Percentiles rank a stretch among this genome's conserved stretches.
phyloP scores from a whole-genome alignment of 768 basidiomycete genomes.

The Pulveroboletus sp. region DNA sequence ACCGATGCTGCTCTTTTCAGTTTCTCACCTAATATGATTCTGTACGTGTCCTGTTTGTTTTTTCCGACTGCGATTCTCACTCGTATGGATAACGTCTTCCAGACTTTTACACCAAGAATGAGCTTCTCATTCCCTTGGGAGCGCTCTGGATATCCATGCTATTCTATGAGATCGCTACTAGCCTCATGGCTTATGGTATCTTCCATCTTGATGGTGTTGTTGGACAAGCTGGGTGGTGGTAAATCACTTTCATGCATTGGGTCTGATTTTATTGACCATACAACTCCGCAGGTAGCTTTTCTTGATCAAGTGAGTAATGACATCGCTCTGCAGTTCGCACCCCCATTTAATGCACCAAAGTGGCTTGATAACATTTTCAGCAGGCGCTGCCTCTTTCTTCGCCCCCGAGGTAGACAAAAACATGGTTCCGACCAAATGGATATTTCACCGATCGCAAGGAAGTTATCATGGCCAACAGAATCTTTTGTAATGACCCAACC shows the following conservation, averaged over 20 bases:
- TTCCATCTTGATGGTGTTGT: conserved; percentile 26
- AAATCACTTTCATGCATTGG: conserved; percentile 6
- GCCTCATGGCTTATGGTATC: conserved; percentile 66
- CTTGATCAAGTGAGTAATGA: conserved; percentile 30
- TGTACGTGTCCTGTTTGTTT: conserved; percentile 57
- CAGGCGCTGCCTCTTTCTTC: conserved; percentile 58
- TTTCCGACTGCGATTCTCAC: background rate
- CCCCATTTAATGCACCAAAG: background rate
- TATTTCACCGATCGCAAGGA: conserved; percentile 69
- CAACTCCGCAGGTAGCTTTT: conserved; percentile 34
- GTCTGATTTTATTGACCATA: too few relatives aligned
- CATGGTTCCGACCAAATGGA: conserved; percentile 56
- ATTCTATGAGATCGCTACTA: conserved; percentile 50
- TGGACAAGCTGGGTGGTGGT: conserved; percentile 16
- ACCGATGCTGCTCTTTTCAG: conserved; percentile 17
- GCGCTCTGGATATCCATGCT: conserved; percentile 69
- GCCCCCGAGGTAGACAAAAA: conserved; percentile 57
- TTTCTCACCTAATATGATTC: conserved; percentile 57
- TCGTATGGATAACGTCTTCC: background rate
- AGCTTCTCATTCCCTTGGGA: conserved; percentile 52
- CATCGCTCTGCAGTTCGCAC: background rate
- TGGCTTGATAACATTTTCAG: conserved; percentile 43
- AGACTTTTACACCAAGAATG: conserved; percentile 55
- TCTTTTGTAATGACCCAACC: conserved; percentile 61
- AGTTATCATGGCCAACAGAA: conserved; percentile 54